phyloP scores from a whole-genome alignment of 768 basidiomycete genomes.

The Amylocystis lapponica region DNA sequence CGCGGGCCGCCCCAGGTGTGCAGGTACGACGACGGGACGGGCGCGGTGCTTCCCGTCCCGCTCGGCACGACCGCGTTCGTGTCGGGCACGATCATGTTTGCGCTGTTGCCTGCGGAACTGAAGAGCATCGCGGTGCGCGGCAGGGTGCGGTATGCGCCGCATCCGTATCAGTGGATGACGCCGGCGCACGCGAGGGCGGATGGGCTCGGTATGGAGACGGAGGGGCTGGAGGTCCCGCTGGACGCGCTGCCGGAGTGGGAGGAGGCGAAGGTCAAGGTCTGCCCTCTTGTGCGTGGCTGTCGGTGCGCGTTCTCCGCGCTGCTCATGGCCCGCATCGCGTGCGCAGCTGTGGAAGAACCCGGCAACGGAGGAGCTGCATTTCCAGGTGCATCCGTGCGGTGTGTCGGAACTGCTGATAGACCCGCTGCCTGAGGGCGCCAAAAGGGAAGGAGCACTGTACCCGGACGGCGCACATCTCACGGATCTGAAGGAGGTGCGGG shows the following conservation, averaged over 20 bases:
- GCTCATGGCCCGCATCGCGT: no score
- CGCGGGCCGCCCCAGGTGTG: conserved; percentile 54
- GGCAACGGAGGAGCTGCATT: conserved; percentile 65
- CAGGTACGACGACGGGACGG: conserved; percentile 81
- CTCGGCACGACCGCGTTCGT: conserved; percentile 82
- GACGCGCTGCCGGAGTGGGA: conserved; percentile 69
- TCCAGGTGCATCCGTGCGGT: conserved; percentile 80
- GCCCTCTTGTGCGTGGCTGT: conserved; percentile 42
- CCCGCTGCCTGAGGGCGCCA: conserved; percentile 51
- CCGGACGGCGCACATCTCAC: conserved; percentile 70
- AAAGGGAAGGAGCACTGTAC: conserved; percentile 54
- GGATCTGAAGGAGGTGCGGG: conserved; percentile 60
- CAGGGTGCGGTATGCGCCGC: conserved; percentile 71
- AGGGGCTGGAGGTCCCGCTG: conserved; percentile 59
- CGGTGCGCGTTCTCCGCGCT: no score
- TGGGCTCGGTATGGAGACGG: conserved; percentile 74
- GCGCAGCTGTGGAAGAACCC: conserved; percentile 83
- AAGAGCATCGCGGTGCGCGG: conserved; percentile 77
- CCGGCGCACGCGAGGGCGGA: conserved; percentile 64
- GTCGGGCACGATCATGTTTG: conserved; percentile 77
- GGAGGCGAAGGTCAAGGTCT: conserved; percentile 56
- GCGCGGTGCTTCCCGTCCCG: conserved; percentile 73
- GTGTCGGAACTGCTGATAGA: conserved; percentile 53
- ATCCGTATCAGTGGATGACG: conserved; percentile 88
- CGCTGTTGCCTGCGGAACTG: conserved; percentile 55